Base-by-base conservation (phyloP, 202 grass and related monocot species). In the Carex sylvatica region DNA sequence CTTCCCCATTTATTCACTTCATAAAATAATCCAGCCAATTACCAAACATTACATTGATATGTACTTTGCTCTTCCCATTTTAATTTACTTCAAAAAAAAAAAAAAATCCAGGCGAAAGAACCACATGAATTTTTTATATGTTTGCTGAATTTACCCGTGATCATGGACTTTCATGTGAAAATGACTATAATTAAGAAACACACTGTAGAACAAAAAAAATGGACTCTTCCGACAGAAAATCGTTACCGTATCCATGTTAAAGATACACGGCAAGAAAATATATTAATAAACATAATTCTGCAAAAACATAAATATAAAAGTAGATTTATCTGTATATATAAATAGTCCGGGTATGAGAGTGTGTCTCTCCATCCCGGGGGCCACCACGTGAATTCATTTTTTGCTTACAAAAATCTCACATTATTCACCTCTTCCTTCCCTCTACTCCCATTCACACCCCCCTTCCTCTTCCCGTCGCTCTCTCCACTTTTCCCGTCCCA, bases 371-470 rank as follows among this genome's bases (percentile, higher is more conserved):
- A 56, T 20, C 31, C 22, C 62, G 12, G 61, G 81, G 86, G 79
- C 88, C 87, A 77, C 84, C 86, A 85, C 54, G 87, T 87, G 87
- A 90, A 90, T 85, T 82, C 72, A 62, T 82, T 79, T 84, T 81
- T 75, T 3, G 24, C 49, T 61, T 53, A 82, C 67, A 35, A 65
- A 49, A 85, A 60, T 52, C 40, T 22, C 38, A 56, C 38, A 65
- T 47, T 68, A 46, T 71, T 33, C 40, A 51, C 35, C 49, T 65
- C 84, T 74, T 84, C 83, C 61, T 82, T 80, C 73, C 40, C 18
- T 36, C 83, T 65, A 49, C 65, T 81, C 70, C 53, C 61, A 66
- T 62, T 84, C 77, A 65, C 83, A 58, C 85, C 84, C 89, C 78
- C 82, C 79, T 94, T 88, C 66, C 82, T 79, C 69, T 58, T 64